Base-by-base conservation (phyloP, 179 eudicot species). In the Vitellaria paradoxa region DNA sequence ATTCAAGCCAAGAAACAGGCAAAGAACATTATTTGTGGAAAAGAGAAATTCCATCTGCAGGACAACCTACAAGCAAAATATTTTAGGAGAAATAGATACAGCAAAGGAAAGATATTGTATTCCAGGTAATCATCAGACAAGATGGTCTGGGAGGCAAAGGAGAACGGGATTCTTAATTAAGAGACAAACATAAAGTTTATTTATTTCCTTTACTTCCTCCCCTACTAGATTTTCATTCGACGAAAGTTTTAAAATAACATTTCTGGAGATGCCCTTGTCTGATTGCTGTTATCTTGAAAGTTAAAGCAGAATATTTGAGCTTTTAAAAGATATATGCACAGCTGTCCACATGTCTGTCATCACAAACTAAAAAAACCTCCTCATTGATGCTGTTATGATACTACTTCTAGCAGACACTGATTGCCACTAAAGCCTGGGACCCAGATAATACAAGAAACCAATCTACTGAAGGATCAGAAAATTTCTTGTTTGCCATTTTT, bases 101-200 rank as follows among this genome's bases (percentile, higher is more conserved):
- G 64, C n/a, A 64, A 73, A 53, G 26, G 50, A 70, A 53, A 2
- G 7, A 18, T 24, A 21, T 71, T 53, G 23, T 53, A 26, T 14
- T 53, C 62, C 23, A 71, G 53, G 61, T 53, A 52, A 76, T 55
- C 65, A 75, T 42, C 67, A 76, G 77, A 76, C 62, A 60, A 73
- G 64, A 76, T 80, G 81, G 56, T 73, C 49, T 56, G 49, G 65
- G 77, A 83, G 77, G 70, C 73, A 61, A 55, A 30, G 65, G 49
- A 60, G 86, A 81, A 83, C 82, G 23, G 21, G 84, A 86, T 83
- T 83, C 85, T 73, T 26, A 55, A 26, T 20, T 21, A 77, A 75
- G 75, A 85, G 73, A 73, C 72, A 75, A 81, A 76, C 74, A 78
- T 79, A 61, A 59, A 68, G 68, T 74, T 47, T 61, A 68, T 24